Base-by-base conservation (phyloP, 129 eudicot genomes). In the Tagetes patula region DNA sequence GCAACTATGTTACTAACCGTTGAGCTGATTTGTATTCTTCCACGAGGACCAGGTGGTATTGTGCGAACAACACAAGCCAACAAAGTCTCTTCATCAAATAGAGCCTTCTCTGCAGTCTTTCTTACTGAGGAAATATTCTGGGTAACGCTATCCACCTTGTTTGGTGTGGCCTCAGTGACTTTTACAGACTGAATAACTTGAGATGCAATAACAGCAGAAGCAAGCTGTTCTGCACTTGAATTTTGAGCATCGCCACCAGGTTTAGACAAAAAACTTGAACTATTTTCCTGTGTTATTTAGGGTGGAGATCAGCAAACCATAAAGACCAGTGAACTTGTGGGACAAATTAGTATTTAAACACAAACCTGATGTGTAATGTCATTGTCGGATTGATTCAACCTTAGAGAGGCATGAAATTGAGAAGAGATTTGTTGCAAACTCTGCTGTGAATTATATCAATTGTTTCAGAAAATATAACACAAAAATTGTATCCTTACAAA, bases 11-110 rank as follows among this genome's bases (percentile, higher is more conserved):
- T 72, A 77, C 96, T 50, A 64, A 95, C 99, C 84, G 99, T 95
- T 78, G 97, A 86, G 84, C 96, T 91, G 71, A 95, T 95, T 71
- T 89, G 86, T 61, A 95, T 95, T 80, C 82, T 85, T 71, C 97
- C 96, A 61, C 95, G 84, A 34, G 85, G 62, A 65, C 88, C 95
- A 73, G 94, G 89, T 67, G 96, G 96, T 14, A 95, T 87, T 39
- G 99, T 91, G 70, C 99, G 99, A 83, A 83, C 96, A 72, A 91
- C 87, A 72, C 91, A 88, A 55, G 95, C 95, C 84, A 95, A 62
- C 76, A 95, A 84, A 47, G 91, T 77, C 75, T 86, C 89, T 81
- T 86, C 96, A 75, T 91, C 99, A 61, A 95, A 88, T 6, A 95
- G 86, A 74, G 75, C 47, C 73, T 69, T 64, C 48, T 82, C 90